Evolutionary conservation across 768 basidiomycete genomes (phyloP).

Genomic region (Ramaria sp.): DNA sequence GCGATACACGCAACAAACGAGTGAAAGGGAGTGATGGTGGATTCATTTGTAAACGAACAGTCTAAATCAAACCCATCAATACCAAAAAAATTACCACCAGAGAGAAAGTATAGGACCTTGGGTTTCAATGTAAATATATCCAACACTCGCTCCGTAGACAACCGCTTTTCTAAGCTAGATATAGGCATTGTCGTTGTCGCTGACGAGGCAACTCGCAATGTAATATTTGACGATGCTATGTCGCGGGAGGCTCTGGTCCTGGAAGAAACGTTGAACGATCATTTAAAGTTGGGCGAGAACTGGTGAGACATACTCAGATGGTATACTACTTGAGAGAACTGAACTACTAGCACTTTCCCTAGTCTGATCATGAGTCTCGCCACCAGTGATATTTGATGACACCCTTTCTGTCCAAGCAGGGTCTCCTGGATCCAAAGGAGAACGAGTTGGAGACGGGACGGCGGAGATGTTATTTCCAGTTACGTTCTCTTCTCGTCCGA

Average conservation of each 20-base stretch:
- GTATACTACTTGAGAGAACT: conserved; percentile 38
- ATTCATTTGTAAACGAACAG: conserved; percentile 82
- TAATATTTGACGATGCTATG: conserved; percentile 16
- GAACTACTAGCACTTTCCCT: conserved; percentile 38
- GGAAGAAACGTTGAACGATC: not conserved
- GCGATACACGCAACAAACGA: conserved; percentile 64
- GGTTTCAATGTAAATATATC: conserved; percentile 95
- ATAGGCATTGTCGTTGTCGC: conserved; percentile 43
- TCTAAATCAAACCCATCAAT: conserved; percentile 31
- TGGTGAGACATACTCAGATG: conserved; percentile 39
- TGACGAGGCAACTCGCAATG: conserved; percentile 35
- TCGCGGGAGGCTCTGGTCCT: not conserved
- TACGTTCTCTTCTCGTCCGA: conserved; percentile 23
- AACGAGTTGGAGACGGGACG: not conserved
- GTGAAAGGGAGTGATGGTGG: conserved; percentile 70
- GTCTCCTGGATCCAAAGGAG: not conserved
- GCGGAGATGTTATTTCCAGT: not conserved
- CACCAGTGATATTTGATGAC: not conserved
- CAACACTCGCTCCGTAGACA: conserved; percentile 67
- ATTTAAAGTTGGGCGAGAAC: not conserved
- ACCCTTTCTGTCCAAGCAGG: not conserved
- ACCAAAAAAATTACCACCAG: conserved; percentile 4
- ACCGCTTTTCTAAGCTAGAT: conserved; percentile 67
- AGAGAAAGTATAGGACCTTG: conserved; percentile 41
- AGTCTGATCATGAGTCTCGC: not conserved